Base-by-base conservation (phyloP, 495 filamentous ascomycete species). In the Sporormia fimetaria region DNA sequence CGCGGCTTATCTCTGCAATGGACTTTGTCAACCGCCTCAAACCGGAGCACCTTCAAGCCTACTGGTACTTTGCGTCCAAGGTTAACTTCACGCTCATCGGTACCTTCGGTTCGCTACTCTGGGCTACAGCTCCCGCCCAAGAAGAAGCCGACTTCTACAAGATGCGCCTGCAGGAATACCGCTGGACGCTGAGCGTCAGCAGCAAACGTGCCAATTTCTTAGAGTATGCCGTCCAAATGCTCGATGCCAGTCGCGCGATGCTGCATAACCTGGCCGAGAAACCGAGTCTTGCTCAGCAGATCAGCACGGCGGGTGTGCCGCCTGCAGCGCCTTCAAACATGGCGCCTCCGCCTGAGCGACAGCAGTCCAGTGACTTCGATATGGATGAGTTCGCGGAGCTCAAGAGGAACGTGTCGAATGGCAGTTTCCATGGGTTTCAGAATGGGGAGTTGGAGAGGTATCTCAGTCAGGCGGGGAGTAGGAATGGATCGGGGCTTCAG, bases 91-190 rank as follows among this genome's bases (percentile, higher is more conserved):
- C 81, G 0, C 68, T 87, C 23, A 83, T 87, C 46, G 82, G 81
- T 36, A 84, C 80, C 1, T 87, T 87, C 51, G 81, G 81, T 18
- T 73, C 68, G 1, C 71, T 96, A 5, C 73, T 98, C 0, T 87
- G 83, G 70, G 83, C 87, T 18, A 90, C 86, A 0, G 78, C 80
- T 0, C 87, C 87, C 0, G 82, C 79, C 8, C 69, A 74, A 14
- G 88, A 96, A 59, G 90, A 98, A 62, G 84, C 83, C 3, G 86
- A 92, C n/a, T 98, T 94, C 70, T 98, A 98, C 63, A 75, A 81
- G 15, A 69, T 80, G 2, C 67, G 90, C 3, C 67, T 95, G 8
- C 75, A 75, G 42, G 90, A 98, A 66, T 95, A 94, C 57, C 68
- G 84, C 31, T 98, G 90, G 90, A 95, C 88, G 1, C 65, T 98